Base-by-base conservation (phyloP, 768 basidiomycete species). In the Hygrocybe punicea region DNA sequence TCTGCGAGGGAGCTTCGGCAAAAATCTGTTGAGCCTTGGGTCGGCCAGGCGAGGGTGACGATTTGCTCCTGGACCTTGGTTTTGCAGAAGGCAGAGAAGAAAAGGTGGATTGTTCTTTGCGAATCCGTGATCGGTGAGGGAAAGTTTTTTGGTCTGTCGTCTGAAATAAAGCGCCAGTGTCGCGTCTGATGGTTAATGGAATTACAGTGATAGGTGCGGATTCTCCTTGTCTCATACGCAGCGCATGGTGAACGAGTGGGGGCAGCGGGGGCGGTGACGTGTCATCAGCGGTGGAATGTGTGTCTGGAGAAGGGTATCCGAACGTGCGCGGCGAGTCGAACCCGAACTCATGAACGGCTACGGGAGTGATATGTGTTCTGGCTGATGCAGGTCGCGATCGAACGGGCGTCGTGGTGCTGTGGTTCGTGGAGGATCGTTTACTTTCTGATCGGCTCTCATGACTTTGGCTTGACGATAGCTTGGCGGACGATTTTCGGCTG, bases 201-300 rank as follows among this genome's bases (percentile, higher is more conserved):
- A 52, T 52, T n/a, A n/a, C 13, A 23, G n/a, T n/a, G n/a, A n/a
- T n/a, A n/a, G 17, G 36, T 5, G 4, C 36, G 29, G 48, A 11
- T 4, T 23, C 44, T 16, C 47, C 35, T 24, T 21, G 19, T 36
- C 19, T 51, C 7, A 24, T 36, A 17, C 10, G 39, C 29, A 74
- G 74, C 40, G 65, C 73, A 56, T 65, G 81, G 70, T 79, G 84
- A 53, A 77, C 69, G 25, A 84, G 74, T 14, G 81, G 74, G n/a
- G 84, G 83, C 35, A 85, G 63, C 13, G 84, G 83, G 8, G 84
- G 84, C 4, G 70, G 76, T 29, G 72, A 65, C 17, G 75, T 73
- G 45, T 60, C 62, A 56, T 72, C 69, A 3, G 71, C 73, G 53
- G 67, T 67, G 35, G 48, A 25, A 11, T 33, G 23, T n/a, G 6